A percentile compares a stretch with the other conserved stretches of the same genome.
Evolutionary conservation across 768 basidiomycete species (phyloP).

Genomic region (Kwoniella newhampshirensis): DNA sequence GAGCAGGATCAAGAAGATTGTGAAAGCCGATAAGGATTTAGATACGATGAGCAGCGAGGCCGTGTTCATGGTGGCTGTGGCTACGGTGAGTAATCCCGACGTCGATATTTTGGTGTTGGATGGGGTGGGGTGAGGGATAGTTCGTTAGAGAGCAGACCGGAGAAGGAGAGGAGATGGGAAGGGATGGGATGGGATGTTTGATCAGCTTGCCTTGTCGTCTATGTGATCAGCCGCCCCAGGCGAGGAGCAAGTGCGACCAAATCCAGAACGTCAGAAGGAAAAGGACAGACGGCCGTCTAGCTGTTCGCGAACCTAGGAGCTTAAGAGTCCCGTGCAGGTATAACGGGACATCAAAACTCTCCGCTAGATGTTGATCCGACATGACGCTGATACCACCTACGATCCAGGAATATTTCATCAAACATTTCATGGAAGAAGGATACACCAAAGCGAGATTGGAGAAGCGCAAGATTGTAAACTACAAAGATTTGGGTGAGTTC

Average conservation of each 20-base stretch:
- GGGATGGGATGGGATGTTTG: background rate
- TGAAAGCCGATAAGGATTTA: conserved; percentile 77
- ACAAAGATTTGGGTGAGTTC: conserved; percentile 71
- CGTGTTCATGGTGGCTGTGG: conserved; percentile 72
- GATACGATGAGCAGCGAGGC: conserved; percentile 66
- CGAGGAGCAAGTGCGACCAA: too few relatives aligned
- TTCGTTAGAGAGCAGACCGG: background rate
- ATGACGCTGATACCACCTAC: background rate
- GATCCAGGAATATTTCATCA: conserved; percentile 76
- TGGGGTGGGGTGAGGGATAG: background rate
- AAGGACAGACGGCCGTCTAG: too few relatives aligned
- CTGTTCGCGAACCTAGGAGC: too few relatives aligned
- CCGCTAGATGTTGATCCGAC: background rate
- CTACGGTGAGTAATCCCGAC: conserved; percentile 62
- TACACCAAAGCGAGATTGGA: conserved; percentile 70
- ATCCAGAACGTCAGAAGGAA: too few relatives aligned
- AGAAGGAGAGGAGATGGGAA: background rate
- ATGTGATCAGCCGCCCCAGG: too few relatives aligned
- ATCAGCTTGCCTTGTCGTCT: too few relatives aligned
- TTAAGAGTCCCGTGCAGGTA: too few relatives aligned
- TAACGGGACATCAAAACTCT: background rate
- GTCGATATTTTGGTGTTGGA: too few relatives aligned
- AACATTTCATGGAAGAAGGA: conserved; percentile 69
- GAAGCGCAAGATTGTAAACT: conserved; percentile 71
- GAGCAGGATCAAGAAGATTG: conserved; percentile 74